Evolutionary conservation across 2,329 filamentous ascomycete genomes (phyloP).

Genomic region (Nakataea oryzae): DNA sequence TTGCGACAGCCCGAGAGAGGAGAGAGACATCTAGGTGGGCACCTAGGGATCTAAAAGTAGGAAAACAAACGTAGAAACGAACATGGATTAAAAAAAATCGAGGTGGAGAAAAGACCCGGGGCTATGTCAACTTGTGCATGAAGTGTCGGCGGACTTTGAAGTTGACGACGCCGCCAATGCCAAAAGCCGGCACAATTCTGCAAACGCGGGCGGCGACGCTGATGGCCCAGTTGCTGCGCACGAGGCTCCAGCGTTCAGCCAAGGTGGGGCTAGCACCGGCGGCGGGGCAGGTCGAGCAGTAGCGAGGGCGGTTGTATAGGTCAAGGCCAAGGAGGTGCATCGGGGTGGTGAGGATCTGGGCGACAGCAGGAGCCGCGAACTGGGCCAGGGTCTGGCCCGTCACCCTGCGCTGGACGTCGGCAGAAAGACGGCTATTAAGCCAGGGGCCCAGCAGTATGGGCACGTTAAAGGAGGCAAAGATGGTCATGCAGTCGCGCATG

Average conservation of each 20-base stretch:
- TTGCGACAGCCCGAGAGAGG: background rate
- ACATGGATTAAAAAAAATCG: background rate
- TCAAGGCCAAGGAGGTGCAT: constrained; percentile 79
- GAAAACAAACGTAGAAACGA: background rate
- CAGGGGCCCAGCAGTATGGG: constrained; percentile 67
- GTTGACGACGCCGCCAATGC: constrained; percentile 80
- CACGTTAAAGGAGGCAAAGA: constrained; percentile 87
- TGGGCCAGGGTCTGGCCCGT: constrained; percentile 59
- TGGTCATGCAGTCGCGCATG: constrained; percentile 73
- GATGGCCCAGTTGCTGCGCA: constrained; percentile 66
- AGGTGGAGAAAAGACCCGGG: background rate
- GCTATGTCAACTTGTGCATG: constrained; percentile 48
- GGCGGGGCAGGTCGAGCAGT: constrained; percentile 18
- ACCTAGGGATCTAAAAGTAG: background rate
- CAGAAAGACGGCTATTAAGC: constrained; percentile 44
- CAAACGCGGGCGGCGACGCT: constrained; percentile 69
- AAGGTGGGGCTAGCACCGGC: constrained; percentile 25
- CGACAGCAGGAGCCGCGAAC: constrained; percentile 66
- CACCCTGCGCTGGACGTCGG: constrained; percentile 37
- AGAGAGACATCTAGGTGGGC: background rate
- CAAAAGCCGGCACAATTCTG: constrained; percentile 81
- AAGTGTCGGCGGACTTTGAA: constrained; percentile 54
- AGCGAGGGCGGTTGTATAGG: constrained; percentile 63
- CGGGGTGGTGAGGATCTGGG: constrained; percentile 74
- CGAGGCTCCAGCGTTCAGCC: constrained; percentile 51